phyloP scores from a whole-genome alignment of 176 grass and related monocot genomes.

The Eremochloa ophiuroides region DNA sequence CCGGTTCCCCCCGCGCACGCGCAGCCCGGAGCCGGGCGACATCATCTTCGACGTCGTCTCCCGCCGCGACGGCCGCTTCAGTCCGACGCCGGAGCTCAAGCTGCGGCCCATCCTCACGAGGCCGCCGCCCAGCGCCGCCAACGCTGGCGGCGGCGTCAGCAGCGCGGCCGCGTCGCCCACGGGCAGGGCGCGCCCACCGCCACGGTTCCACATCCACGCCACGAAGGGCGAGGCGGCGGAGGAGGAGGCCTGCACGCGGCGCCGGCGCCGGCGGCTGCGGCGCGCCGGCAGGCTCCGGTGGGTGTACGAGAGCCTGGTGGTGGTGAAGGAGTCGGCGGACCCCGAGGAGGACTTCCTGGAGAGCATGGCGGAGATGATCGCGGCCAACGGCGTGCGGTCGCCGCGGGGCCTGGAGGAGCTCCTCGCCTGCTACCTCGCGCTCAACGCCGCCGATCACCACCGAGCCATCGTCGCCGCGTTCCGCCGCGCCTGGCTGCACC shows the following conservation, averaged over 20 bases:
- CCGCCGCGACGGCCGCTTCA: slow-evolving; percentile 1
- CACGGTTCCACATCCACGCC: not conserved
- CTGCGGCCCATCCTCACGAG: slow-evolving; percentile 69
- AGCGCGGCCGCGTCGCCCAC: slow-evolving; percentile 31
- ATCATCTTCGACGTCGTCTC: slow-evolving; percentile 45
- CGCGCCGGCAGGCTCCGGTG: not conserved
- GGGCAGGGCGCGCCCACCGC: not conserved
- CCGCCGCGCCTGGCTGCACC: slow-evolving; percentile 44
- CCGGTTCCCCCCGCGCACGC: slow-evolving; percentile 48
- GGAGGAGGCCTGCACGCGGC: not conserved
- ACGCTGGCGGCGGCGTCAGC: not conserved
- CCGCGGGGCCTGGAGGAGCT: slow-evolving; percentile 55
- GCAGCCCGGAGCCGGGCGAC: slow-evolving; percentile 23
- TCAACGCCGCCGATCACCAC: slow-evolving; percentile 78
- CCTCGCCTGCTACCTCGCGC: slow-evolving; percentile 70
- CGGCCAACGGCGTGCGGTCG: slow-evolving; percentile 41
- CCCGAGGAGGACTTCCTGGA: slow-evolving; percentile 75
- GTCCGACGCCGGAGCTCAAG: slow-evolving; percentile 47
- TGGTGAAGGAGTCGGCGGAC: slow-evolving; percentile 63
- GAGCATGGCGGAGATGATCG: slow-evolving; percentile 80
- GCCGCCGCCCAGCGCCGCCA: not conserved
- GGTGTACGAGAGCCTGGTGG: slow-evolving; percentile 51
- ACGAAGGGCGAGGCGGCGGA: not conserved
- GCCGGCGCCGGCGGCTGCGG: not conserved
- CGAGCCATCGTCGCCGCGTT: slow-evolving; percentile 68